These are phyloP conservation scores for Heliamphora ciliata DNA, from an alignment of 179 eudicot species.

Conservation along the genomic window DNA sequence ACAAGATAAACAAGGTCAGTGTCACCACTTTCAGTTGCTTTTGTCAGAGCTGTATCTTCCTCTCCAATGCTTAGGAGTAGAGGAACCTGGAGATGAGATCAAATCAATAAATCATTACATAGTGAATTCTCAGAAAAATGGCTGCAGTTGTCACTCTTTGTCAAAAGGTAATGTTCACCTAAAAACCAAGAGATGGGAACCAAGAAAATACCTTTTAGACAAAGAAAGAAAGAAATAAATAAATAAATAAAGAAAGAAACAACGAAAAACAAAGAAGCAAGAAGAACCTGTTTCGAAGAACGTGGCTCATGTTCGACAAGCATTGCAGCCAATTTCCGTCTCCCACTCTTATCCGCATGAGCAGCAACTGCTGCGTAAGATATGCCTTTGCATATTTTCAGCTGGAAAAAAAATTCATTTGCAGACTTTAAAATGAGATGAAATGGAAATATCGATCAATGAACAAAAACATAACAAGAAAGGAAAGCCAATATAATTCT, in stretches of 20 bases:
- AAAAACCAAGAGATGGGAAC: constrained; percentile 10
- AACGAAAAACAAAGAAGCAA: neutral
- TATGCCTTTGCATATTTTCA: constrained; percentile 83
- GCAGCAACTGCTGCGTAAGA: constrained; percentile 98
- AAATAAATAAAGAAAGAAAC: neutral
- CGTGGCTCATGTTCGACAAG: constrained; percentile 92
- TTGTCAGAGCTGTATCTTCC: constrained; percentile 79
- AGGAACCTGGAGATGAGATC: constrained; percentile 56
- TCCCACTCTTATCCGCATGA: constrained; percentile 87
- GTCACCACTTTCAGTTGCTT: constrained; percentile 95
- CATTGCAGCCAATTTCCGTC: constrained; percentile 92
- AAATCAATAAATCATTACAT: neutral
- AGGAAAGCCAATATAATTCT: too few species aligned
- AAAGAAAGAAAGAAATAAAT: neutral
- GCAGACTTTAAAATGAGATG: constrained; percentile 3
- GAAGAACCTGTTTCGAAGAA: constrained; percentile 75
- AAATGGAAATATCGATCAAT: neutral
- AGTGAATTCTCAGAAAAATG: neutral
- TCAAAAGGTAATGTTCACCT: neutral
- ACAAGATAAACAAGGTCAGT: constrained; percentile 95
- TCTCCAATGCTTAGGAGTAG: constrained; percentile 88
- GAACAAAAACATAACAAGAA: neutral
- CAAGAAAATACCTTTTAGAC: neutral
- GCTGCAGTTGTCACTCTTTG: neutral
- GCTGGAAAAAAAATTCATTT: constrained; percentile 30